These are phyloP conservation scores for Neurospora hispaniola DNA, from an alignment of 495 filamentous ascomycete species.

Conservation along the genomic window DNA sequence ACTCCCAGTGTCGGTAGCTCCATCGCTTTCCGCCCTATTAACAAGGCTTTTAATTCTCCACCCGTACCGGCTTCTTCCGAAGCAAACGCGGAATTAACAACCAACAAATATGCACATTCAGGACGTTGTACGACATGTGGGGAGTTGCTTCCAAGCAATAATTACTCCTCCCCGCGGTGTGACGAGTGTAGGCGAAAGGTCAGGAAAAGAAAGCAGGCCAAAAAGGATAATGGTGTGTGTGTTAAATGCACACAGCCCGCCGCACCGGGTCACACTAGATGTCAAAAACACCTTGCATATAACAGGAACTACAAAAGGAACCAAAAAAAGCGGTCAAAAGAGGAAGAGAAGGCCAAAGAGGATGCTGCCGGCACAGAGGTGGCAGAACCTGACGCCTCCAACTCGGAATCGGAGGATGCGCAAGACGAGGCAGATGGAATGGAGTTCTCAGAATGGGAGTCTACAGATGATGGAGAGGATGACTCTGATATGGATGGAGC, in stretches of 20 bases:
- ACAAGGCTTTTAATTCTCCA: too few relatives aligned
- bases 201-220: too few relatives aligned
- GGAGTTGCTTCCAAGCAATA: too few relatives aligned
- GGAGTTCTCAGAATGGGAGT: neutral
- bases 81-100: too few relatives aligned
- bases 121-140: too few relatives aligned
- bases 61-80: too few relatives aligned
- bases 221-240: too few relatives aligned
- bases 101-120: too few relatives aligned
- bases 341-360: neutral
- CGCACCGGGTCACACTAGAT: neutral
- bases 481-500: neutral
- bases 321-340: neutral
- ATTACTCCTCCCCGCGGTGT: too few relatives aligned
- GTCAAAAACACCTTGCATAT: neutral
- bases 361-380: neutral
- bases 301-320: neutral
- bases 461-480: neutral
- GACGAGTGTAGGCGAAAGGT: too few relatives aligned
- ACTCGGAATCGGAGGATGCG: neutral
- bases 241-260: neutral
- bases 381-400: neutral
- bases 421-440: neutral
- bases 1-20: neutral
- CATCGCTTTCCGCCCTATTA: neutral